phyloP scores from a whole-genome alignment of 768 basidiomycete genomes.

The Terana coerulea region DNA sequence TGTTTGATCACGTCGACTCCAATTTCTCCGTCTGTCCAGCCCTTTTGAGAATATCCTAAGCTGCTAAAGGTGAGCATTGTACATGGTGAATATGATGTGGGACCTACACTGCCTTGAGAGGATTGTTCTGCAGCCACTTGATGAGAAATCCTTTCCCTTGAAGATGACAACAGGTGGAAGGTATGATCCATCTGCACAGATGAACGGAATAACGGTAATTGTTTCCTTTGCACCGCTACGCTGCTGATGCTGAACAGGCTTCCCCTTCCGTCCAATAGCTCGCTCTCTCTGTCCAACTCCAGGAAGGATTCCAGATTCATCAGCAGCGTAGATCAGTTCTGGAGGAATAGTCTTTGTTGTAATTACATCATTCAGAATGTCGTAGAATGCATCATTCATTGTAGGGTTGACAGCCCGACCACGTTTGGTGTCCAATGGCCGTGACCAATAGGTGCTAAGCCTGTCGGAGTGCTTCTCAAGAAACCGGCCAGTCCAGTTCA shows the following conservation, averaged over 20 bases:
- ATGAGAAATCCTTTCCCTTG: slow-evolving; percentile 23
- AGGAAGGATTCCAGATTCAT: slow-evolving; percentile 25
- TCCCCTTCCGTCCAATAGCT: slow-evolving; percentile 18
- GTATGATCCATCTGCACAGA: slow-evolving; percentile 37
- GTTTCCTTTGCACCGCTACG: slow-evolving; percentile 36
- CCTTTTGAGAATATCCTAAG: slow-evolving; percentile 36
- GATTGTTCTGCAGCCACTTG: slow-evolving; percentile 26
- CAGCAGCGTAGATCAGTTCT: slow-evolving; percentile 23
- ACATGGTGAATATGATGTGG: not conserved
- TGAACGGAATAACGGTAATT: slow-evolving; percentile 42
- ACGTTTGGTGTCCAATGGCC: slow-evolving; percentile 31
- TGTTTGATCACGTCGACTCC: slow-evolving; percentile 23
- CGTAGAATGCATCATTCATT: slow-evolving; percentile 12
- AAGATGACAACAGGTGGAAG: slow-evolving; percentile 38
- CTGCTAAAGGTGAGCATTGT: not conserved
- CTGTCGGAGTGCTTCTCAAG: slow-evolving; percentile 16
- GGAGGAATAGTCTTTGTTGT: slow-evolving; percentile 10
- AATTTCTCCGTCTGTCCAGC: slow-evolving; percentile 39
- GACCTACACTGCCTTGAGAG: slow-evolving; percentile 19
- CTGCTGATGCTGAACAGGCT: slow-evolving; percentile 19
- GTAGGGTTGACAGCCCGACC: slow-evolving; percentile 31
- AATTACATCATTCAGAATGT: slow-evolving; percentile 4
- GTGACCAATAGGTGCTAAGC: slow-evolving; percentile 23
- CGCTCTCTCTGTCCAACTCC: slow-evolving; percentile 15
- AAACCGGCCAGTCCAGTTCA: slow-evolving; percentile 1